Percentiles rank a stretch among this genome's conserved stretches.
Conservation (phyloP, 495 filamentous ascomycete species). For the Aspergillus sclerotiicarbonarius region DNA sequence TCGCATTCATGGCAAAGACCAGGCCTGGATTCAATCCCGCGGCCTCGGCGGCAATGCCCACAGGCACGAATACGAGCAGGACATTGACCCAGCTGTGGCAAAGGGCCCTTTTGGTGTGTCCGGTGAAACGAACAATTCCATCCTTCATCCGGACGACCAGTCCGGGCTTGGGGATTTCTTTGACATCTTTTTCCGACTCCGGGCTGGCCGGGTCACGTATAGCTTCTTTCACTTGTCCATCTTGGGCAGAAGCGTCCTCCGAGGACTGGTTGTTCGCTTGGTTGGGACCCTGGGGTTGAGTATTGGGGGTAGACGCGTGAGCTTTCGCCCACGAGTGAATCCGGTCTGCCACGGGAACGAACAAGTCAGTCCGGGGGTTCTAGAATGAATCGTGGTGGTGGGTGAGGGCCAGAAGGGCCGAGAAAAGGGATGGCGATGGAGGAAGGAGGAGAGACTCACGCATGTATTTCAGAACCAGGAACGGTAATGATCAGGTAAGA, state of each 20-base stretch:
- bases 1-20: slow-evolving; percentile 76
- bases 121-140: slow-evolving; percentile 34
- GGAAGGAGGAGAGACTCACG: slow-evolving; percentile 29
- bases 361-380: slow-evolving; percentile 18
- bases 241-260: slow-evolving; percentile 15
- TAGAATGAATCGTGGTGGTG: neutral
- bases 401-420: neutral
- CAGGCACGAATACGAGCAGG: slow-evolving; percentile 75
- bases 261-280: slow-evolving; percentile 10
- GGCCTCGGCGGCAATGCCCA: slow-evolving; percentile 67
- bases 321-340: slow-evolving; percentile 52
- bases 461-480: slow-evolving; percentile 41
- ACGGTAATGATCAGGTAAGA: slow-evolving; percentile 6
- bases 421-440: neutral
- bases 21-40: slow-evolving; percentile 46
- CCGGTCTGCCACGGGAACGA: slow-evolving; percentile 28
- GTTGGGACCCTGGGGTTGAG: slow-evolving; percentile 13
- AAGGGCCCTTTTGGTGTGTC: slow-evolving; percentile 39
- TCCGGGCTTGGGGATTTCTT: slow-evolving; percentile 25
- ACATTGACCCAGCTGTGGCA: slow-evolving; percentile 72
- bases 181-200: slow-evolving; percentile 23
- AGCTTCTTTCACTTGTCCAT: slow-evolving; percentile 40
- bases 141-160: slow-evolving; percentile 33
- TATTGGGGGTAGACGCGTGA: slow-evolving; percentile 37
- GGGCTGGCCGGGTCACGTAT: slow-evolving; percentile 20